phyloP scores from a whole-genome alignment of 176 grass and related monocot species.

The Raddia guianensis region DNA sequence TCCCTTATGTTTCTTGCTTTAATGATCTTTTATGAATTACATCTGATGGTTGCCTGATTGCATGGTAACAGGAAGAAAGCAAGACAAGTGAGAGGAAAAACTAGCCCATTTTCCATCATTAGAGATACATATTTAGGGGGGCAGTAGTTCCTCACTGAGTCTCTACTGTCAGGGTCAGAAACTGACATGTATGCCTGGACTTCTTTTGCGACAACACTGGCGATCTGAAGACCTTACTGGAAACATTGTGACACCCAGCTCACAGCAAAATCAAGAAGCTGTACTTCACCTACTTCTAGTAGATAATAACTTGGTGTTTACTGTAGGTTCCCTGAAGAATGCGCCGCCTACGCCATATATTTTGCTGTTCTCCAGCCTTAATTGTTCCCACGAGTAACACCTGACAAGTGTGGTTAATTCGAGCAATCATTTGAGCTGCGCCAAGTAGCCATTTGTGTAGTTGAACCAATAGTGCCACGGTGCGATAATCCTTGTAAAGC shows the following conservation, averaged over 20 bases:
- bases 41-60: background rate
- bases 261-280: constrained; percentile 4
- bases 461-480: constrained; percentile 24
- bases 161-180: background rate
- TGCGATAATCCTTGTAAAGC: constrained; percentile 40
- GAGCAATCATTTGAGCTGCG: background rate
- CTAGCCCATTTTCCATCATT: background rate
- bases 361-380: background rate
- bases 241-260: constrained; percentile 9
- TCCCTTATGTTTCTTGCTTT: constrained; percentile 11
- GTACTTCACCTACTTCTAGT: background rate
- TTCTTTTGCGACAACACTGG: constrained; percentile 14
- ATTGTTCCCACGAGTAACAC: constrained; percentile 24
- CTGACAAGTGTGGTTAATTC: constrained; percentile 29
- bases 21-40: background rate
- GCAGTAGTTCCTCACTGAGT: background rate
- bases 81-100: constrained; percentile 33
- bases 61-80: constrained; percentile 52
- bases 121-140: background rate
- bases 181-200: background rate
- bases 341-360: background rate
- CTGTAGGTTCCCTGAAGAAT: constrained; percentile 19
- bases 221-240: constrained; percentile 16
- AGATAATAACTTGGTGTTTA: background rate
- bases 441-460: constrained; percentile 29